A percentile compares a stretch with the other conserved stretches of the same genome.
These are phyloP conservation scores for Copromyces sp. DNA, from an alignment of 495 filamentous ascomycete genomes.

Conservation along the genomic window DNA sequence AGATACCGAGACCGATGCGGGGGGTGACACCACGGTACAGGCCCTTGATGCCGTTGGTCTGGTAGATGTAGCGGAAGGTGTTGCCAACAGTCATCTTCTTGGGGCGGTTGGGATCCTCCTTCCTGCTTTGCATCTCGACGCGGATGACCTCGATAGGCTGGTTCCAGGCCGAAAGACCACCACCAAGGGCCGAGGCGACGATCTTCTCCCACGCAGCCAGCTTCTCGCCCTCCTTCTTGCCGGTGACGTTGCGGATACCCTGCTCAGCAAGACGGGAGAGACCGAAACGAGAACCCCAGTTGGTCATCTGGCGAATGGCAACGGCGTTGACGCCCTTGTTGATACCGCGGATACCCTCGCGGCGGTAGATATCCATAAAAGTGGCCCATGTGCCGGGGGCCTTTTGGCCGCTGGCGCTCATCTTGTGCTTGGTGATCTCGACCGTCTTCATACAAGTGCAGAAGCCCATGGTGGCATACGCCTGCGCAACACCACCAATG, in stretches of 20 bases:
- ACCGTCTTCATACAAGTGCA: constrained; percentile 99
- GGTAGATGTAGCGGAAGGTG: constrained; percentile 88
- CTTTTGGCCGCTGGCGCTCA: constrained; percentile 72
- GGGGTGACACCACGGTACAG: constrained; percentile 94
- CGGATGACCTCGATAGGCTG: constrained; percentile 99
- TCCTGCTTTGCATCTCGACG: constrained; percentile 99
- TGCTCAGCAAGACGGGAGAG: constrained; percentile 82
- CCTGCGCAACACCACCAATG: constrained; percentile 89
- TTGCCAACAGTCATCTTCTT: constrained; percentile 97
- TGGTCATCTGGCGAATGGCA: constrained; percentile 96
- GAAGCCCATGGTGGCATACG: constrained; percentile 99
- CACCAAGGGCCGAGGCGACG: constrained; percentile 73
- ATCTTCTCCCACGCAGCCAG: constrained; percentile 80
- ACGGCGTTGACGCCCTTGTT: constrained; percentile 98
- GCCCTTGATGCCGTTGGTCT: constrained; percentile 77
- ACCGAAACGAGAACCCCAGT: constrained; percentile 96
- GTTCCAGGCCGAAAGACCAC: constrained; percentile 95
- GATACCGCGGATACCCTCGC: constrained; percentile 91
- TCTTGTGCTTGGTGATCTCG: constrained; percentile 97
- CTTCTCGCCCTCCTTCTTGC: constrained; percentile 71
- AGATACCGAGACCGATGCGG: constrained; percentile 87
- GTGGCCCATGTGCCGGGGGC: constrained; percentile 81
- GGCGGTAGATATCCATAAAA: constrained; percentile 94
- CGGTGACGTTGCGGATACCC: constrained; percentile 68
- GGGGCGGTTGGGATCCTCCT: constrained; percentile 88